A percentile compares a stretch with the other conserved stretches of the same genome.
These are phyloP conservation scores for Aspergillus carbonarius DNA, from an alignment of 2,329 filamentous ascomycete species.

Conservation along the genomic window DNA sequence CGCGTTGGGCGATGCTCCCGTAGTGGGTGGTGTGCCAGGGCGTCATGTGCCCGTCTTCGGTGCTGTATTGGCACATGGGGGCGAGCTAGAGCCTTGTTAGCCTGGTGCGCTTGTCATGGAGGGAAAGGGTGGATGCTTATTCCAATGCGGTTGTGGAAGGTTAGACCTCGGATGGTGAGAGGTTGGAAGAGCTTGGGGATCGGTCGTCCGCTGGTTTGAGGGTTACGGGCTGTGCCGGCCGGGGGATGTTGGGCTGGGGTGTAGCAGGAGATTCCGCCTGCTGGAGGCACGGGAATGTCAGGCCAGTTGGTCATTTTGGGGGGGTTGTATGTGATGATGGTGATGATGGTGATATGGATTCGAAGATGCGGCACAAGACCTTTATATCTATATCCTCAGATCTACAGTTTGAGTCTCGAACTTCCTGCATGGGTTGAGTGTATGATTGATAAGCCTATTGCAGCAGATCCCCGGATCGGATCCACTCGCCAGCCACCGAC, in stretches of 20 bases:
- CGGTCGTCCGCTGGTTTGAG: conserved; percentile 41
- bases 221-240: conserved; percentile 40
- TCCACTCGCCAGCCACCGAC: too few relatives aligned
- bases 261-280: conserved; percentile 44
- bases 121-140: conserved; percentile 40
- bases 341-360: too few relatives aligned
- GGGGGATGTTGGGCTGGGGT: conserved; percentile 39
- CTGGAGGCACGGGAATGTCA: conserved; percentile 37
- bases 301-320: conserved; percentile 13
- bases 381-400: too few relatives aligned
- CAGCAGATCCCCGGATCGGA: too few relatives aligned
- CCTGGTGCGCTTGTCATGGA: background rate
- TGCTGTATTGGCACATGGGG: conserved; percentile 67
- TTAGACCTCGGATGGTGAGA: conserved; percentile 57
- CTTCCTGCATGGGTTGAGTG: too few relatives aligned
- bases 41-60: conserved; percentile 70
- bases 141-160: conserved; percentile 52
- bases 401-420: too few relatives aligned
- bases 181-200: conserved; percentile 60
- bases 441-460: too few relatives aligned
- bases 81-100: conserved; percentile 26
- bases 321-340: too few relatives aligned
- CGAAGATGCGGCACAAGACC: too few relatives aligned
- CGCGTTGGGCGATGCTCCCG: conserved; percentile 73
- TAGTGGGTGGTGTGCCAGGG: conserved; percentile 81